These are phyloP conservation scores for Corylus heterophylla DNA, from an alignment of 306 rosid genomes.

Conservation along the genomic window DNA sequence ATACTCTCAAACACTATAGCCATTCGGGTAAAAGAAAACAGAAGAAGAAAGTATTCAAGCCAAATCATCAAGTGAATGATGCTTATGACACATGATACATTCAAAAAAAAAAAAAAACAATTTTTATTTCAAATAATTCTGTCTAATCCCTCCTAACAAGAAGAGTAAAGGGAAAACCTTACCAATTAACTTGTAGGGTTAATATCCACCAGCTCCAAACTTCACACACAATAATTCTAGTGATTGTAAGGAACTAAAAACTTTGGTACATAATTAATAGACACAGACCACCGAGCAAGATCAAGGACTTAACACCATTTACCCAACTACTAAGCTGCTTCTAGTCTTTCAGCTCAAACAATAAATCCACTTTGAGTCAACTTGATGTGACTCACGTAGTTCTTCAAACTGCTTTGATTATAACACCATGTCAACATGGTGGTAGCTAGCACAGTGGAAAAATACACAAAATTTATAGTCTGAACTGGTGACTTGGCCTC, in stretches of 20 bases:
- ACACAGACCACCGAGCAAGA: background rate
- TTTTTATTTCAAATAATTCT: background rate
- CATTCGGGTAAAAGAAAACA: background rate
- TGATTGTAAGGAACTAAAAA: background rate
- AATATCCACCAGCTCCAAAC: background rate
- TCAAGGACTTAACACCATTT: background rate
- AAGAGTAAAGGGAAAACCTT: background rate
- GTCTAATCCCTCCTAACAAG: background rate
- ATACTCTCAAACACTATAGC: background rate
- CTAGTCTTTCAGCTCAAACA: background rate
- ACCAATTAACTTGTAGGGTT: background rate
- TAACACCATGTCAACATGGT: background rate
- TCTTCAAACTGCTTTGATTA: no score
- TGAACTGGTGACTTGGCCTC: background rate
- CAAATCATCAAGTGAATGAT: background rate
- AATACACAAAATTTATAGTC: background rate
- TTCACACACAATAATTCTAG: background rate
- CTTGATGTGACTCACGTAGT: no score
- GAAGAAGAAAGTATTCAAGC: background rate
- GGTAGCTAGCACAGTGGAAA: background rate
- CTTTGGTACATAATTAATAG: background rate
- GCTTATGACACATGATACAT: background rate
- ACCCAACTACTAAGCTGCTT: background rate
- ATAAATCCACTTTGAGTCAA: no score
- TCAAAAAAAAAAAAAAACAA: background rate